Percentiles rank a stretch among this genome's conserved stretches.
Conservation (phyloP, 177 flowering plant species). For the Vitis hybrid region DNA sequence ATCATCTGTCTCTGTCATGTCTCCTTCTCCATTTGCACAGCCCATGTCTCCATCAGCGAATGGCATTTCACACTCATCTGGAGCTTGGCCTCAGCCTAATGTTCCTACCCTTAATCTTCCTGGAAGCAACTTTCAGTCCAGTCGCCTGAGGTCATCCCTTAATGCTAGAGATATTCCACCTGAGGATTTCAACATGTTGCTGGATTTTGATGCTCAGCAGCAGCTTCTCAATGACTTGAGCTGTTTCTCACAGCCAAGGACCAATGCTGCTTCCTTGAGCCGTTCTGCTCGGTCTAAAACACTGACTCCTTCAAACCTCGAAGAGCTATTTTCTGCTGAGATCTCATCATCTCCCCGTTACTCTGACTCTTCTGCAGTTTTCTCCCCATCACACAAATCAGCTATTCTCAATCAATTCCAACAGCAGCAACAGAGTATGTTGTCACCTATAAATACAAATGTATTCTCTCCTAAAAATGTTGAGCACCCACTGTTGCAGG, state of each 20-base stretch:
- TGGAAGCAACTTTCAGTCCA: conserved; percentile 51
- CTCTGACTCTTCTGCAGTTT: conserved; percentile 37
- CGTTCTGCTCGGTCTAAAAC: conserved; percentile 37
- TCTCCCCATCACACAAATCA: conserved; percentile 52
- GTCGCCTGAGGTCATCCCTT: conserved; percentile 56
- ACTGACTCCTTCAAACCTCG: conserved; percentile 52
- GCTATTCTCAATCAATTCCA: conserved; percentile 46
- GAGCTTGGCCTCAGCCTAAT: conserved; percentile 55
- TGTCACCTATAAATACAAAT: conserved; percentile 48
- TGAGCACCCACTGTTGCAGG: conserved; percentile 42
- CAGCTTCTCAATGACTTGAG: conserved; percentile 40
- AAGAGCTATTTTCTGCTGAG: conserved; percentile 52
- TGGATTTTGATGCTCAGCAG: conserved; percentile 40
- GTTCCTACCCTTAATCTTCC: conserved; percentile 56
- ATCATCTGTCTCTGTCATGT: conserved; percentile 32
- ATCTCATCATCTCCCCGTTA: conserved; percentile 43
- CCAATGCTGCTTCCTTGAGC: conserved; percentile 19
- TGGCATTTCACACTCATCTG: conserved; percentile 33
- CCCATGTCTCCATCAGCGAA: conserved; percentile 48
- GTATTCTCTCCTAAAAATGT: conserved; percentile 43
- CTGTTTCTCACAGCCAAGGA: conserved; percentile 29
- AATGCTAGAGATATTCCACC: conserved; percentile 54
- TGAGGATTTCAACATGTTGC: conserved; percentile 36
- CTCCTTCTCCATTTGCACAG: conserved; percentile 41
- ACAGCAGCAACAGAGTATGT: conserved; percentile 43